Conservation (phyloP, 2,329 filamentous ascomycete genomes). For the Beauveria australis region DNA sequence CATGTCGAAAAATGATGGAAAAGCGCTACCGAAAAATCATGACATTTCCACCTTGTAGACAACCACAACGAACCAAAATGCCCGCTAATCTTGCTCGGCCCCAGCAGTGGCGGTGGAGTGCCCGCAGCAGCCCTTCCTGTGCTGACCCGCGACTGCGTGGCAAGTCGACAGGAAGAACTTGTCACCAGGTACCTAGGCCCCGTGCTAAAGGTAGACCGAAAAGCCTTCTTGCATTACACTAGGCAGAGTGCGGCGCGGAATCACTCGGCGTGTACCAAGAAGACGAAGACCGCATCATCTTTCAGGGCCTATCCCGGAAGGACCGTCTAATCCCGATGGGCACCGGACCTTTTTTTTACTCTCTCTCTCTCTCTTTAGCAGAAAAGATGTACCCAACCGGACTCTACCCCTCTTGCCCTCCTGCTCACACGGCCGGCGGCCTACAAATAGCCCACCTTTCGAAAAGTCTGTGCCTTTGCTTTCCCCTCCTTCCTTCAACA, state of each 20-base stretch:
- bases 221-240: too few relatives aligned
- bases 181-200: neutral
- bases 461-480: neutral
- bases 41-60: neutral
- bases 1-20: neutral
- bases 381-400: neutral
- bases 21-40: neutral
- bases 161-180: neutral
- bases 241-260: too few relatives aligned
- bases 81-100: too few relatives aligned
- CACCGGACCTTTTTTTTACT: neutral
- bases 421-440: neutral
- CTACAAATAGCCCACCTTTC: conserved; percentile 1
- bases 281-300: neutral
- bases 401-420: neutral
- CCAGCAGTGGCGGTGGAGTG: neutral
- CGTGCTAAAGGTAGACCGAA: too few relatives aligned
- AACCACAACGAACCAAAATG: neutral
- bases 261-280: neutral
- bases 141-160: neutral
- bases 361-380: neutral
- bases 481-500: neutral
- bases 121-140: neutral
- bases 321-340: neutral
- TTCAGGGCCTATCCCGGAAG: neutral